Base-by-base conservation (phyloP, 306 rosid species). In the Myrica gale region DNA sequence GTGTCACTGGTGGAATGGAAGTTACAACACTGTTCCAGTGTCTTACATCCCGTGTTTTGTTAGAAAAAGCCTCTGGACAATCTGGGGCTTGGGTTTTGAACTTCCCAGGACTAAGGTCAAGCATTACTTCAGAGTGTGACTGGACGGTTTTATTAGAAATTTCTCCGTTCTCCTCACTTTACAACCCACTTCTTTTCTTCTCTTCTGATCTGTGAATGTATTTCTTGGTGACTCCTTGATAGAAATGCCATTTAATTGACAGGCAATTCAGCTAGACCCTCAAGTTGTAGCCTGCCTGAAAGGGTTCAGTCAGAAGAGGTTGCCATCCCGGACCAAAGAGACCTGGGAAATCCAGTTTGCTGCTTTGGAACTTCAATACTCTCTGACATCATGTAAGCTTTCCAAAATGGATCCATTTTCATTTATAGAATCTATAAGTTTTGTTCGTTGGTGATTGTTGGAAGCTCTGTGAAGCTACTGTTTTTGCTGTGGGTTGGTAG, bases 331-430 rank as follows among this genome's bases (percentile, higher is more conserved):
- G 76, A 76, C 75, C 85, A 71, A 79, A 77, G 83, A 79, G 56
- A 78, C 60, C 81, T 69, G 13, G 54, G 68, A 80, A 68, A 57
- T 80, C 84, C 84, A 58, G 87, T 84, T 78, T 77, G 60, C 81
- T 79, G 82, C 75, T 79, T 76, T 73, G 77, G 78, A 58, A 79
- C 81, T 74, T 69, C 76, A 65, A 83, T 81, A 54, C 48, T 63
- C 77, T 74, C 84, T 68, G 83, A 69, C 78, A 53, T 75, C 76
- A 83, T 77, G 91, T 89, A 85, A 90, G 93, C 81, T 76, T 73
- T 81, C 76, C 66, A 50, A 42, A 72, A 68, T 78, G 71, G 61
- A 53, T 68, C 56, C 75, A 71, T 72, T 74, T 50, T 73, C 54
- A 10, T 43, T 21, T 45, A 56, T 47, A 26, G 62, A 76, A 47